Conservation (phyloP, 2,329 filamentous ascomycete genomes). For the Pseudogymnoascus sp. region DNA sequence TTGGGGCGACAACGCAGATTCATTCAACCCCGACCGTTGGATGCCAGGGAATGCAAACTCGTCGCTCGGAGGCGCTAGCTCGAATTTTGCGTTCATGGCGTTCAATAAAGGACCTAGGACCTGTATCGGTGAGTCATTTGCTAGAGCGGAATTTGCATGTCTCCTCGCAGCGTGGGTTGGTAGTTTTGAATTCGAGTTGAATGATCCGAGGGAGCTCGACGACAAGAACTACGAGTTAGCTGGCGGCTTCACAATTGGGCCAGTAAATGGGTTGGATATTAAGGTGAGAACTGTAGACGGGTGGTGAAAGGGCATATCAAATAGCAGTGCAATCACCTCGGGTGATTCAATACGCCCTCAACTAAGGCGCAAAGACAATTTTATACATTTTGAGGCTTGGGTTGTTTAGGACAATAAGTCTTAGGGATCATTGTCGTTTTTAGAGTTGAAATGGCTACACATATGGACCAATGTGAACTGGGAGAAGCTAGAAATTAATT, state of each 20-base stretch:
- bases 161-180: slow-evolving; percentile 71
- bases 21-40: slow-evolving; percentile 78
- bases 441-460: neutral
- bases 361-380: neutral
- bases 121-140: slow-evolving; percentile 77
- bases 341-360: neutral
- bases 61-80: slow-evolving; percentile 62
- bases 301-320: slow-evolving; percentile 39
- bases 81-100: slow-evolving; percentile 70
- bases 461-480: neutral
- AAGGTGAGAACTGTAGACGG: slow-evolving; percentile 56
- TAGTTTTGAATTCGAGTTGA: slow-evolving; percentile 56
- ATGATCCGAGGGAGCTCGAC: slow-evolving; percentile 52
- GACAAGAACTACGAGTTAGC: slow-evolving; percentile 60
- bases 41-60: slow-evolving; percentile 38
- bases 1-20: slow-evolving; percentile 68
- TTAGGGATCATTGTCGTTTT: neutral
- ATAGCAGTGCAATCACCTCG: neutral
- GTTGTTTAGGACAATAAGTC: neutral
- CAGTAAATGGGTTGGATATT: slow-evolving; percentile 63
- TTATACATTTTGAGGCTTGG: neutral
- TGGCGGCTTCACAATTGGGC: slow-evolving; percentile 62
- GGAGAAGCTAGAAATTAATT: neutral
- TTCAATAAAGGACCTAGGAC: slow-evolving; percentile 80
- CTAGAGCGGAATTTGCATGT: slow-evolving; percentile 77